Base-by-base conservation (phyloP, 257 asterid species). In the Solanum tarapatanum region DNA sequence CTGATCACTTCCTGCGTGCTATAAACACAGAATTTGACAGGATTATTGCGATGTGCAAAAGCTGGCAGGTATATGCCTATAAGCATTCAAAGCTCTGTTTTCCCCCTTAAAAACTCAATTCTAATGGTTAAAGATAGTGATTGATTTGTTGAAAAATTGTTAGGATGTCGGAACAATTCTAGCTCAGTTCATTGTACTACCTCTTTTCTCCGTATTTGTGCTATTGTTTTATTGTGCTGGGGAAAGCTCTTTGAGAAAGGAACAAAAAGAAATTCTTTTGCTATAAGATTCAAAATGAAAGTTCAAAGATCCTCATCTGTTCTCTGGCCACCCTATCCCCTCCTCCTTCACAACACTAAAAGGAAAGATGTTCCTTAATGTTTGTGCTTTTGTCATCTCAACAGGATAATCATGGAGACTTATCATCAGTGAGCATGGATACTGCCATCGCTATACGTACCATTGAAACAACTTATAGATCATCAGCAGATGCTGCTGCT, bases 401-500 rank as follows among this genome's bases (percentile, higher is more conserved):
- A 87, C 97, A 97, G 99, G 99, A 97, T 88, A 99, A 97, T 90
- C 96, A 93, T 89, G 99, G 98, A 87, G 99, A 97, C 83, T 94
- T 97, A 87, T 96, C 99, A 26, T 89, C 99, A 23, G 99, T 97
- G 60, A 97, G 94, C 92, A 97, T 97, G 99, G 99, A 97, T 95
- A 97, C 99, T 43, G 99, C 99, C 79, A 98, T 97, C 14, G 99
- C 99, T 77, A 97, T 97, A 90, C 99, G 98, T 83, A 97, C 99
- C 19, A 98, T 97, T 69, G 99, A 97, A 93, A 93, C 99, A 89
- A 95, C 99, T 28, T 97, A 91, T 84, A 96, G 93, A 89, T 93
- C 98, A 85, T 97, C 99, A 5, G 91, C 98, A 87, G 98, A 96
- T 92, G 98, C 99, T 73, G 96, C 98, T 92, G 94, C 98, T 69